phyloP scores from a whole-genome alignment of 164 flowering plant species.

The Dillenia suffruticosa region DNA sequence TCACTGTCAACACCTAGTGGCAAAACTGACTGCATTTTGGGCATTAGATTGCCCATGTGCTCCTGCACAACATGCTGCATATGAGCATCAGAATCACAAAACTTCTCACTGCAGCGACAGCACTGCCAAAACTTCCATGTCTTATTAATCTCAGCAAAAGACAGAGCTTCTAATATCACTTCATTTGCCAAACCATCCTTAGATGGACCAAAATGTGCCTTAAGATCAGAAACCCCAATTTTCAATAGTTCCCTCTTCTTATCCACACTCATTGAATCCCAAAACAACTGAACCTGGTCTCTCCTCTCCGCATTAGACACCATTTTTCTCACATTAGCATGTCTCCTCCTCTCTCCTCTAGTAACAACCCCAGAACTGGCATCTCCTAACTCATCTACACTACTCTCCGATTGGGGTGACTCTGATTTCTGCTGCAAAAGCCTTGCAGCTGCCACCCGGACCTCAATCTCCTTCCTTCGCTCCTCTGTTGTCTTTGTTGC shows the following conservation, averaged over 20 bases:
- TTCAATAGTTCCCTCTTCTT: slow-evolving; percentile 57
- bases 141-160: slow-evolving; percentile 48
- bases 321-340: slow-evolving; percentile 42
- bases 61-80: slow-evolving; percentile 78
- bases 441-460: slow-evolving; percentile 93
- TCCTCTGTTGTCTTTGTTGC: slow-evolving; percentile 92
- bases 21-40: slow-evolving; percentile 59
- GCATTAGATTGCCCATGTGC: slow-evolving; percentile 68
- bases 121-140: slow-evolving; percentile 87
- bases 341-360: slow-evolving; percentile 57
- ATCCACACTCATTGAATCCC: slow-evolving; percentile 66
- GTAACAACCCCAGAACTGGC: slow-evolving; percentile 32
- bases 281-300: slow-evolving; percentile 62
- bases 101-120: slow-evolving; percentile 70
- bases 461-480: slow-evolving; percentile 94
- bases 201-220: slow-evolving; percentile 43
- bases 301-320: slow-evolving; percentile 56
- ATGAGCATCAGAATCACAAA: slow-evolving; percentile 51
- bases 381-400: slow-evolving; percentile 38
- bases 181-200: slow-evolving; percentile 59
- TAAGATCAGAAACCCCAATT: slow-evolving; percentile 49
- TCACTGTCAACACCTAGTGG: slow-evolving; percentile 66
- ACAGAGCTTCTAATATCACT: slow-evolving; percentile 63
- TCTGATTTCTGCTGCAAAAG: slow-evolving; percentile 86
- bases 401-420: slow-evolving; percentile 28